Base-by-base conservation (phyloP, 306 rosid species). In the Prosopis cineraria region DNA sequence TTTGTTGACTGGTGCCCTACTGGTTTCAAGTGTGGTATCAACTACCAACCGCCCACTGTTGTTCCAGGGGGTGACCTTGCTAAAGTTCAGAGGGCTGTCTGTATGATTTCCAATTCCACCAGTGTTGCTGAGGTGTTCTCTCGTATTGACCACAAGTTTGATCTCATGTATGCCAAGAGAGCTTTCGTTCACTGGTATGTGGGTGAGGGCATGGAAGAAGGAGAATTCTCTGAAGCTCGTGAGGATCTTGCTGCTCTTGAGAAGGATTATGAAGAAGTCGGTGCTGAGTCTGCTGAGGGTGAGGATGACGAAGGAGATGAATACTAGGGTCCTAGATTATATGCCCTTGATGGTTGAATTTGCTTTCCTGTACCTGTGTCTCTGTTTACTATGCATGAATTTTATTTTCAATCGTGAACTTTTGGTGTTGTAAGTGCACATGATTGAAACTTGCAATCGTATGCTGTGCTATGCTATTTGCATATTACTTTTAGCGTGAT, bases 151-250 rank as follows among this genome's bases (percentile, higher is more conserved):
- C 96, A 90, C 76, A 93, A 91, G 86, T 93, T 93, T 68, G 98
- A 93, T 31, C 96, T 93, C 73, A 91, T 93, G 98, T 93, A 88
- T 79, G 89, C 97, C 44, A 93, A 93, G 85, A 86, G 97, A 4
- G 98, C 97, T 16, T 93, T 91, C 7, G 98, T 93, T 68, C 98
- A 93, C 76, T 93, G 98, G 98, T 93, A 93, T 6, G 98, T 93
- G 48, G 98, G 98, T 63, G 98, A 93, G 86, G 98, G 98, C 44
- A 93, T 93, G 98, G 98, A 93, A 73, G 98, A 93, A 81, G 98
- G 98, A 29, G 98, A 93, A 78, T 93, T 93, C 78, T 93, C 98
- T 0, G 98, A 93, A 78, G 97, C 98, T 63, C 93, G 97, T 56
- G 97, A 93, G 85, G 97, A 93, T 83, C 97, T 93, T 70, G 98